These are phyloP conservation scores for Stylosanthes scabra DNA, from an alignment of 331 rosid species.

Conservation along the genomic window DNA sequence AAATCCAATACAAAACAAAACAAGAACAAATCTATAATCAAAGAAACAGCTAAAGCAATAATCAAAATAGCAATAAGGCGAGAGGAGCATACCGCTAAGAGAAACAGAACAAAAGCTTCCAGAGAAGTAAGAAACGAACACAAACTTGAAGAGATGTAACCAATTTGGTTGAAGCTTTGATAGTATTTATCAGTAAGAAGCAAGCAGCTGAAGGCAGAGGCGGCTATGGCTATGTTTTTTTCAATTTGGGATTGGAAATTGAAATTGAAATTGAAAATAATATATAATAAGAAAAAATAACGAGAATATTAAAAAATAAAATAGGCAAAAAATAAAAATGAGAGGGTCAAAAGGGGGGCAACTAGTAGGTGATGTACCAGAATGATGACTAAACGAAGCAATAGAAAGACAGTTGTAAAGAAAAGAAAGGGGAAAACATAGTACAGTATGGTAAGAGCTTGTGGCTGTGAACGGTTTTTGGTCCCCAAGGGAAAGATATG, in stretches of 20 bases:
- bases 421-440: not conserved
- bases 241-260: slow-evolving; percentile 12
- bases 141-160: slow-evolving; percentile 1
- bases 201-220: slow-evolving; percentile 30
- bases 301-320: too few species aligned
- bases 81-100: slow-evolving; percentile 32
- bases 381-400: not conserved
- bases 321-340: too few species aligned
- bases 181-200: not conserved
- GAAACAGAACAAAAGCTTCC: slow-evolving; percentile 32
- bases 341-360: not conserved
- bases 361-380: slow-evolving; percentile 5
- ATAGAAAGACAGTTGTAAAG: slow-evolving; percentile 9
- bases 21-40: slow-evolving; percentile 22
- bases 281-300: too few species aligned
- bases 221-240: slow-evolving; percentile 23
- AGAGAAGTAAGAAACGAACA: slow-evolving; percentile 4
- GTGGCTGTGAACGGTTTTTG: slow-evolving; percentile 53
- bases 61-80: not conserved
- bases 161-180: too few species aligned
- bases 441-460: slow-evolving; percentile 9
- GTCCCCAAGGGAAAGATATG: slow-evolving; percentile 6
- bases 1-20: not conserved
- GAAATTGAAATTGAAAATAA: not conserved
- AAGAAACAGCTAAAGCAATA: slow-evolving; percentile 9